These are phyloP conservation scores for Lactarius tabidus DNA, from an alignment of 768 basidiomycete genomes.

Conservation along the genomic window DNA sequence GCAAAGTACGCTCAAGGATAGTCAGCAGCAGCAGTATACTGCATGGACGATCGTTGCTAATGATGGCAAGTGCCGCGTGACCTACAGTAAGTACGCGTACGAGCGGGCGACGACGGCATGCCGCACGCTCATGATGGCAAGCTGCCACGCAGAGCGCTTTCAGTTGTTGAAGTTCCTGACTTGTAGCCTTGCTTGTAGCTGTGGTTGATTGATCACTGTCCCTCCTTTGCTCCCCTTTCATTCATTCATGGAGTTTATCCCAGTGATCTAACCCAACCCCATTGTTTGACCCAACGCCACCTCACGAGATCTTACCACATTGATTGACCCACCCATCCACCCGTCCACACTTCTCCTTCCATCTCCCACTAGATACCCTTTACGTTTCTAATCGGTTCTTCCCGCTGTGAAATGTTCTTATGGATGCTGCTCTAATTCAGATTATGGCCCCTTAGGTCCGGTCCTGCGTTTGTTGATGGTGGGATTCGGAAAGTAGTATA, in stretches of 20 bases:
- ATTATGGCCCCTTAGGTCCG: background rate
- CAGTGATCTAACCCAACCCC: slow-evolving; percentile 14
- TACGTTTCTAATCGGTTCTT: slow-evolving; percentile 10
- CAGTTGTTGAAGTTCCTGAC: slow-evolving; percentile 68
- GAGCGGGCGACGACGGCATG: slow-evolving; percentile 63
- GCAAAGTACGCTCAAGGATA: no score
- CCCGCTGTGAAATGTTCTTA: slow-evolving; percentile 13
- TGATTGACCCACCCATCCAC: background rate
- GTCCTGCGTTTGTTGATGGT: background rate
- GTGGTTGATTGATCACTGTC: slow-evolving; percentile 43
- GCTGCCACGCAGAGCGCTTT: slow-evolving; percentile 46
- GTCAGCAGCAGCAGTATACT: slow-evolving; percentile 57
- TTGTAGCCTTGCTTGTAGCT: no score
- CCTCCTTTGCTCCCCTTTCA: background rate
- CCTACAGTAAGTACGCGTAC: slow-evolving; percentile 70
- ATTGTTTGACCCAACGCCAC: slow-evolving; percentile 1
- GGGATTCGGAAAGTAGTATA: no score
- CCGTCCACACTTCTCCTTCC: background rate
- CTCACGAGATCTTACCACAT: slow-evolving; percentile 1
- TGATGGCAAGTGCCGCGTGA: slow-evolving; percentile 70
- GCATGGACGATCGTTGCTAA: slow-evolving; percentile 78
- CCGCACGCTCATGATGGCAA: slow-evolving; percentile 58
- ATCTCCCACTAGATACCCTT: slow-evolving; percentile 19
- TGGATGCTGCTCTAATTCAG: background rate
- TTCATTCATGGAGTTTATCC: slow-evolving; percentile 19